A percentile compares a stretch with the other conserved stretches of the same genome.
These are phyloP conservation scores for Umbelopsis vinacea DNA, from an alignment of 192 early-diverging fungal species.

Conservation along the genomic window DNA sequence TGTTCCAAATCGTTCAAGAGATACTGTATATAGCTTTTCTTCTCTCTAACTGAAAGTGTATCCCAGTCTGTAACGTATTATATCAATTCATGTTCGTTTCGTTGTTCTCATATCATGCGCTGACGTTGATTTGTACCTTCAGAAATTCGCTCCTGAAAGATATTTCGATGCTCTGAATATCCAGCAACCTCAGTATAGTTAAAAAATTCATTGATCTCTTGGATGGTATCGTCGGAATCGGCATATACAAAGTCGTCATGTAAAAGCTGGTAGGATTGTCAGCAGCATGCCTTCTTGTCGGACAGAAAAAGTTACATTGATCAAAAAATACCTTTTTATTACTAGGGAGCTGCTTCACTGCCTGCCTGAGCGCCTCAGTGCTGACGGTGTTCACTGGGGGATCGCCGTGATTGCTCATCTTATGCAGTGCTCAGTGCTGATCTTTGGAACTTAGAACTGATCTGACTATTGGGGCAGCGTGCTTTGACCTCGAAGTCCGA, in stretches of 20 bases:
- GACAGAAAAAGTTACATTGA: neutral
- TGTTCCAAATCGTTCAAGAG: slow-evolving; percentile 66
- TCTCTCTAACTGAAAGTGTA: slow-evolving; percentile 42
- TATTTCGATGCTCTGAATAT: slow-evolving; percentile 44
- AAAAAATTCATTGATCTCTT: slow-evolving; percentile 65
- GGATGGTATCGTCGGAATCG: slow-evolving; percentile 51
- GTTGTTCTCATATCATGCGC: neutral
- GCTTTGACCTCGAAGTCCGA: neutral
- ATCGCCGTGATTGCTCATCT: slow-evolving; percentile 12
- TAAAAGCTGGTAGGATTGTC: slow-evolving; percentile 16
- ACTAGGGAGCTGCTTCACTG: slow-evolving; percentile 54
- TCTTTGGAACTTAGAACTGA: neutral
- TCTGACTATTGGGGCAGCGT: neutral
- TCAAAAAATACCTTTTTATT: slow-evolving; percentile 47
- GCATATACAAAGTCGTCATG: slow-evolving; percentile 56
- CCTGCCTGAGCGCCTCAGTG: slow-evolving; percentile 41
- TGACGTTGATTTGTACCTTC: neutral
- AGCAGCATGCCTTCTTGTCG: neutral
- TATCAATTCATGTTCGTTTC: neutral
- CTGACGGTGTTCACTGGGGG: neutral
- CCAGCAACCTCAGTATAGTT: slow-evolving; percentile 55
- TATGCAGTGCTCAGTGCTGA: neutral
- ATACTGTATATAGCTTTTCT: slow-evolving; percentile 49
- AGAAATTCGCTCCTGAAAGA: slow-evolving; percentile 42
- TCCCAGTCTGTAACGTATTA: slow-evolving; percentile 45